Base-by-base conservation (phyloP, 2,329 filamentous ascomycete species). In the Beauveria pseudobassiana region DNA sequence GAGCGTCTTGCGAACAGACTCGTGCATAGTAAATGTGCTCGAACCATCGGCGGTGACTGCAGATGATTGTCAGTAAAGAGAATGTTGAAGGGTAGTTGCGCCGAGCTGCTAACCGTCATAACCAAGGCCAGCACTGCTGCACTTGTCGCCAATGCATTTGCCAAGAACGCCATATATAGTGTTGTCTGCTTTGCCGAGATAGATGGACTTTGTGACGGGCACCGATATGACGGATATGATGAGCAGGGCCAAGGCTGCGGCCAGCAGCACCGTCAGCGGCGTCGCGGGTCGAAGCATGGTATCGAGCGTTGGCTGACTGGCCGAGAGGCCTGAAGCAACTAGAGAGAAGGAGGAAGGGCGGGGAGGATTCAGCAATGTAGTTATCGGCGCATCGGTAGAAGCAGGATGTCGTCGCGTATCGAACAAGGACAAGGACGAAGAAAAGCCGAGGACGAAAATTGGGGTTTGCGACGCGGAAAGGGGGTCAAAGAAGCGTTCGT, bases 111-210 rank as follows among this genome's bases (percentile, higher is more conserved):
- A 83, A 67, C 87, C 88, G 71, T 89, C 86, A 76, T 98, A 99
- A 72, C 93, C 95, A 68, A 99, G 84, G 71, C 88, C 84, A 66
- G 93, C 85, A 46, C 80, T 78, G 69, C 84, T 90, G 75, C 95
- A 98, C 63, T 75, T 70, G 64, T 72, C 72, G 63, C 78, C 74
- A 45, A 85, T 81, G 75, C 95, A 99, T 70, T 86, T 96, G 28
- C 95, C 95, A 78, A 98, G 93, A 54, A 98, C 93, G 54, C 95
- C 95, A 79, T 96, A 97, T 67, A 87, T 87, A 67, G 90, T 85
- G 68, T 88, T 87, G 48, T 87, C 77, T 71, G 87, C 93, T 58
- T 85, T 87, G 43, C 90, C 93, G 48, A 99, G 81, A 10, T 92
- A 91, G 52, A 99, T 96, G 28, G 81, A 83, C 71, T 89, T 87